Conservation (phyloP, 306 rosid species). For the Cyamopsis tetragonoloba region DNA sequence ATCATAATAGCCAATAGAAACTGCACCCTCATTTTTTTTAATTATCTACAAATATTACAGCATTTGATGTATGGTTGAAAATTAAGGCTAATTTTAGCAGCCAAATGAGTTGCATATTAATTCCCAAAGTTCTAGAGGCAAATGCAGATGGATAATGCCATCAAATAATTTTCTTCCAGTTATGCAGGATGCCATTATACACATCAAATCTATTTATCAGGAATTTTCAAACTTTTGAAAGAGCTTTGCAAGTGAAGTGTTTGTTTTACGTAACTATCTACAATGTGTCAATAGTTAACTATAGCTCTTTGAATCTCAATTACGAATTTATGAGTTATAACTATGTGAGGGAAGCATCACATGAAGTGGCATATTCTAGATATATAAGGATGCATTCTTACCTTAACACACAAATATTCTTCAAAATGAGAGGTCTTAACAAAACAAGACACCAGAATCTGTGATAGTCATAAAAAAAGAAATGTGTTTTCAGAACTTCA, state of each 20-base stretch:
- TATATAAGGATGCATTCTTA: constrained; percentile 32
- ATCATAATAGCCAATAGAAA: background rate
- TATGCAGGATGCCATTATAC: background rate
- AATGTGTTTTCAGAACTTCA: no score
- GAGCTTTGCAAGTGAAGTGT: background rate
- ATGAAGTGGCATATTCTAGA: constrained; percentile 13
- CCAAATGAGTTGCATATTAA: background rate
- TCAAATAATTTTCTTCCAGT: background rate
- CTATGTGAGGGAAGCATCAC: background rate
- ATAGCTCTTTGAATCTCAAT: constrained; percentile 2
- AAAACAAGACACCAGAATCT: constrained; percentile 90
- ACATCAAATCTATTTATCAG: background rate
- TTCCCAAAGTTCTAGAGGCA: background rate
- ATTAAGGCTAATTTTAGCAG: background rate
- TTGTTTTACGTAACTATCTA: background rate
- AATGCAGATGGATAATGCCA: background rate
- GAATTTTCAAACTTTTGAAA: background rate
- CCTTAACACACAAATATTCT: constrained; percentile 93
- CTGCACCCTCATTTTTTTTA: background rate
- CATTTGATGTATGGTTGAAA: background rate
- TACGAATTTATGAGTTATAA: background rate
- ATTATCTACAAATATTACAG: background rate
- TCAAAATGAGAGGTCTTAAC: constrained; percentile 91
- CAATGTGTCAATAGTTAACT: background rate
- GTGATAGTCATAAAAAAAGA: constrained; percentile 28